A percentile compares a stretch with the other conserved stretches of the same genome.
Evolutionary conservation across 2,329 filamentous ascomycete genomes (phyloP).

Genomic region (Mycosphaerella arachidis): DNA sequence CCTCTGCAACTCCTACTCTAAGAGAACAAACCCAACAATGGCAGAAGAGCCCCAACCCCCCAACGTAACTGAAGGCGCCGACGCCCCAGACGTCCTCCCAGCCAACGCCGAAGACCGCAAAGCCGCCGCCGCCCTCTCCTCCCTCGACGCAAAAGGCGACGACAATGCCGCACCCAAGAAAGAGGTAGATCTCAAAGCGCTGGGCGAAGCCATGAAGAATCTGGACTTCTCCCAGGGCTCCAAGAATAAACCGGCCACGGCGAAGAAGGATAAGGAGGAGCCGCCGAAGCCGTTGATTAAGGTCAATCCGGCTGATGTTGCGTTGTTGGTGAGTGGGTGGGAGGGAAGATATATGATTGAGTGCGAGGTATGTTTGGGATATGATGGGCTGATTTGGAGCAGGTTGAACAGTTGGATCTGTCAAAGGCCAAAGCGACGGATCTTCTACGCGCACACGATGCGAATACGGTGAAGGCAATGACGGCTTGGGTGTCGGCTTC

Average conservation of each 20-base stretch:
- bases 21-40: slow-evolving; percentile 42
- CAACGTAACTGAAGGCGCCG: slow-evolving; percentile 56
- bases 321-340: slow-evolving; percentile 54
- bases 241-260: slow-evolving; percentile 36
- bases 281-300: slow-evolving; percentile 54
- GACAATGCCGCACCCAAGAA: slow-evolving; percentile 45
- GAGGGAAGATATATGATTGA: neutral
- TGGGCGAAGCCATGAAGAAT: slow-evolving; percentile 67
- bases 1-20: neutral
- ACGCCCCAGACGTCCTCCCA: slow-evolving; percentile 51
- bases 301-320: slow-evolving; percentile 67
- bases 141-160: slow-evolving; percentile 58
- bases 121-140: slow-evolving; percentile 67
- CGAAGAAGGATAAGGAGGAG: slow-evolving; percentile 27
- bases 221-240: slow-evolving; percentile 43
- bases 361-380: neutral
- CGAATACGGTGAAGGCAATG: slow-evolving; percentile 64
- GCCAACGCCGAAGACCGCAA: slow-evolving; percentile 71
- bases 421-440: slow-evolving; percentile 69
- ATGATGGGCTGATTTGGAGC: neutral
- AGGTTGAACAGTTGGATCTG: slow-evolving; percentile 69
- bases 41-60: slow-evolving; percentile 59
- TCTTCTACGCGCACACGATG: slow-evolving; percentile 66
- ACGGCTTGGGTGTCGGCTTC: slow-evolving; percentile 49
- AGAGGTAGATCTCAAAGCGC: slow-evolving; percentile 64